These are phyloP conservation scores for Artemisia annua DNA, from an alignment of 129 eudicot species.

Conservation along the genomic window DNA sequence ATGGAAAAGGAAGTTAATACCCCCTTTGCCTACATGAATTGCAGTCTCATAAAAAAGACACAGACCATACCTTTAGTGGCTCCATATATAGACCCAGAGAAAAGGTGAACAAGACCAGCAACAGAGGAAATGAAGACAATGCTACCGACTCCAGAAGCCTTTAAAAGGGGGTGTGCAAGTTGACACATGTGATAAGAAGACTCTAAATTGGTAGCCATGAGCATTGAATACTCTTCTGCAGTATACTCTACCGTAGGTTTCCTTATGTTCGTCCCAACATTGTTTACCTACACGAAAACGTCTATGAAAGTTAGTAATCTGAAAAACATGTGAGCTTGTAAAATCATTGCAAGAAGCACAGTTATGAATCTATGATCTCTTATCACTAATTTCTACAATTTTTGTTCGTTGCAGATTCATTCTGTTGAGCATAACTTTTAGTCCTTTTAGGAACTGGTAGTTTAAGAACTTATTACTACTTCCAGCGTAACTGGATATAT, in stretches of 20 bases:
- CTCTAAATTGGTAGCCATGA: slow-evolving; percentile 86
- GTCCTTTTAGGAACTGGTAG: no score
- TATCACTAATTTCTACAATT: not conserved
- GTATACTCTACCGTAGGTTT: slow-evolving; percentile 71
- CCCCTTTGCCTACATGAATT: not conserved
- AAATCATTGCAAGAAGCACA: not conserved
- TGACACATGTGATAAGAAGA: slow-evolving; percentile 74
- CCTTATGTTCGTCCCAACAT: slow-evolving; percentile 75
- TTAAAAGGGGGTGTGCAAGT: slow-evolving; percentile 71
- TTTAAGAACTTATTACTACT: no score
- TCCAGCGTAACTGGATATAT: no score
- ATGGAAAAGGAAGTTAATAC: not conserved
- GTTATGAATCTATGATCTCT: not conserved
- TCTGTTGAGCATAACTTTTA: no score
- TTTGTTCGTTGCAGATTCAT: not conserved
- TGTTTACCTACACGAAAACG: slow-evolving; percentile 51
- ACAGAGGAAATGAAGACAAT: slow-evolving; percentile 85
- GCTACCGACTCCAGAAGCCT: slow-evolving; percentile 66
- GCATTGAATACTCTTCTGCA: slow-evolving; percentile 56
- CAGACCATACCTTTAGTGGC: slow-evolving; percentile 63
- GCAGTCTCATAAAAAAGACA: not conserved
- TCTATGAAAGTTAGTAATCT: not conserved
- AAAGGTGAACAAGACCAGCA: slow-evolving; percentile 52
- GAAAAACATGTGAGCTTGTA: not conserved
- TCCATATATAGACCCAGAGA: slow-evolving; percentile 65